Conservation (phyloP, 306 rosid species). For the Lathyrus oleraceus region DNA sequence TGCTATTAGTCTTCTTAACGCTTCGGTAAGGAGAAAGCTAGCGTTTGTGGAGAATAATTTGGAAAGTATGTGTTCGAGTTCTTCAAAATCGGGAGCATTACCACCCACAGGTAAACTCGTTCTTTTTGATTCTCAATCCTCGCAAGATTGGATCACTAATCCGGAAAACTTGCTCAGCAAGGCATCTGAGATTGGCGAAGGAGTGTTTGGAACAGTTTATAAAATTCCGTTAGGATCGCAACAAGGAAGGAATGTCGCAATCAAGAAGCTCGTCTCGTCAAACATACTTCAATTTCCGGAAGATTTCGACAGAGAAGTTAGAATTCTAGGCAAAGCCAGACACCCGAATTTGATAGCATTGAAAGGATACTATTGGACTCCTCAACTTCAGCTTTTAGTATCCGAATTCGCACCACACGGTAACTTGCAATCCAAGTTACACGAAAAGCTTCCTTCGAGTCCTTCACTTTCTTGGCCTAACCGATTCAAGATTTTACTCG, state of each 20-base stretch:
- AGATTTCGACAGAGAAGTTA: constrained; percentile 76
- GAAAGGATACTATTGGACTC: constrained; percentile 84
- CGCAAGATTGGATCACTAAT: constrained; percentile 47
- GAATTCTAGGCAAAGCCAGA: constrained; percentile 65
- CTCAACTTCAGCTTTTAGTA: constrained; percentile 66
- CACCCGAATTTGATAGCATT: constrained; percentile 66
- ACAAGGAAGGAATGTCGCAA: constrained; percentile 65
- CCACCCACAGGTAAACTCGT: constrained; percentile 72
- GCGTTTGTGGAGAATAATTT: constrained; percentile 71
- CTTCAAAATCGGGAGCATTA: constrained; percentile 68
- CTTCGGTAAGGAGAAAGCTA: constrained; percentile 69
- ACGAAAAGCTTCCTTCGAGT: constrained; percentile 59
- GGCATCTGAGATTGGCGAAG: constrained; percentile 82
- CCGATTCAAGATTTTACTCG: constrained; percentile 69
- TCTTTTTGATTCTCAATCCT: constrained; percentile 59
- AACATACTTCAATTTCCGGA: constrained; percentile 64
- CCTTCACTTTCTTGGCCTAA: constrained; percentile 71
- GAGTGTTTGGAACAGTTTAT: constrained; percentile 88
- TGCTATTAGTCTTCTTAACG: constrained; percentile 66
- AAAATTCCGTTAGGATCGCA: constrained; percentile 64
- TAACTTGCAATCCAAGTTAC: constrained; percentile 68
- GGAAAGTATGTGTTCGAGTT: constrained; percentile 90
- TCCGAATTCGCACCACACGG: constrained; percentile 71
- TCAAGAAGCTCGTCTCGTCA: constrained; percentile 69
- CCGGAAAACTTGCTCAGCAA: constrained; percentile 68